Conservation (phyloP, 495 filamentous ascomycete genomes). For the Bacidia rubella region DNA sequence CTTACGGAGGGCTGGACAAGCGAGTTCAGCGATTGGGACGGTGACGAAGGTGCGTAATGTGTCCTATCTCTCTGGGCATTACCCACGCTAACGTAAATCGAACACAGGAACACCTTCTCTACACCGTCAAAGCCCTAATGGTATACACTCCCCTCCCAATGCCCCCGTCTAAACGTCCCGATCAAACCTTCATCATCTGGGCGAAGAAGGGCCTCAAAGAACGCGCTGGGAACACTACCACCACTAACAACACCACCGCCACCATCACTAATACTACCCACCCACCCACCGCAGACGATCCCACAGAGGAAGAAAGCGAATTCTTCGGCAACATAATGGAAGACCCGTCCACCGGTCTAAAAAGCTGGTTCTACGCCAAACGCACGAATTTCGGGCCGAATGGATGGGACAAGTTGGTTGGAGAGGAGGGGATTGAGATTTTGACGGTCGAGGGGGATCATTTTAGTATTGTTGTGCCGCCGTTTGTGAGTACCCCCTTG, state of each 20-base stretch:
- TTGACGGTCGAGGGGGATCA: constrained; percentile 49
- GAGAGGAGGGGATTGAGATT: constrained; percentile 39
- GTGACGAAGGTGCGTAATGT: neutral
- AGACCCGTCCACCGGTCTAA: constrained; percentile 1
- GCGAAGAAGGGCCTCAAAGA: constrained; percentile 9
- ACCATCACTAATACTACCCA: too few species aligned
- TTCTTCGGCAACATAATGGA: neutral
- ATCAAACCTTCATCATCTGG: constrained; percentile 4
- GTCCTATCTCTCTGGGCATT: too few species aligned
- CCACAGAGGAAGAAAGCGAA: neutral
- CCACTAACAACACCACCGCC: too few species aligned
- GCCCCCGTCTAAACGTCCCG: neutral
- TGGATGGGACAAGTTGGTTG: constrained; percentile 64
- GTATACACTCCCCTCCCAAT: constrained; percentile 43
- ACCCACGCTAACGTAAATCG: too few species aligned
- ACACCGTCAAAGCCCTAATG: constrained; percentile 43
- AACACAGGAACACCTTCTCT: constrained; percentile 54
- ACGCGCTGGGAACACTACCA: neutral
- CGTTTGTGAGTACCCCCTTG: constrained; percentile 31
- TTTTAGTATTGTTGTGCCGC: constrained; percentile 53
- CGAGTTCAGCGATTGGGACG: neutral
- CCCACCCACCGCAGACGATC: neutral
- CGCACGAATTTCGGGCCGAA: constrained; percentile 61
- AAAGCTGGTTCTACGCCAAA: constrained; percentile 30
- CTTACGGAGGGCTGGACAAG: constrained; percentile 3